phyloP scores from a whole-genome alignment of 768 basidiomycete species.

The Chalciporus sphaerocephalus region DNA sequence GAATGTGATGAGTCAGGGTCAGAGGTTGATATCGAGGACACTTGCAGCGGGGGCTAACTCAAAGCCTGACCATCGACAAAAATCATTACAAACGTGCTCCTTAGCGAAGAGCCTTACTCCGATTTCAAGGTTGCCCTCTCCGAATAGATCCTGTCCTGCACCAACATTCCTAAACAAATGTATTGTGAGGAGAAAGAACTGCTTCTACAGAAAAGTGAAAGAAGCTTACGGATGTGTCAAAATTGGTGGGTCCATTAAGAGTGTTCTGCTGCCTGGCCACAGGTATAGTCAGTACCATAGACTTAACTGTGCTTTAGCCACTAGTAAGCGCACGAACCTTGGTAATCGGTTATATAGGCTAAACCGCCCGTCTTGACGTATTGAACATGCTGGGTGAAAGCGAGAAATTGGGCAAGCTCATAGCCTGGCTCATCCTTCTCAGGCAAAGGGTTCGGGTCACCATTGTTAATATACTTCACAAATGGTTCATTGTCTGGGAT shows the following conservation, averaged over 20 bases:
- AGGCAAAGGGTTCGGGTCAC: not conserved
- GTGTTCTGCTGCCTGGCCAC: too few species aligned
- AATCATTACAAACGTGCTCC: constrained; percentile 1
- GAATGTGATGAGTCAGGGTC: too few species aligned
- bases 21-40: not conserved
- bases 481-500: not conserved
- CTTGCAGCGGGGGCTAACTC: not conserved
- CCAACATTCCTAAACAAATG: not conserved
- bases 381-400: constrained; percentile 10
- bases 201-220: too few species aligned
- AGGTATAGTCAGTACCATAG: too few species aligned
- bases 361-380: not conserved
- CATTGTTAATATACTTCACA: constrained; percentile 10
- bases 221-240: not conserved
- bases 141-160: not conserved
- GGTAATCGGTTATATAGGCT: constrained; percentile 7
- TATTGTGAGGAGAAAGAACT: not conserved
- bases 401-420: constrained; percentile 1
- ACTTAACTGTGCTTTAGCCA: too few species aligned
- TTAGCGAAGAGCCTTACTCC: not conserved
- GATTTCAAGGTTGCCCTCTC: not conserved
- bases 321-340: not conserved
- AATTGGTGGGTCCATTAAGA: not conserved
- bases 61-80: constrained; percentile 3
- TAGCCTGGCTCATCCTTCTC: not conserved